phyloP scores from a whole-genome alignment of 164 flowering plant genomes.

The Umbilicus rupestris region DNA sequence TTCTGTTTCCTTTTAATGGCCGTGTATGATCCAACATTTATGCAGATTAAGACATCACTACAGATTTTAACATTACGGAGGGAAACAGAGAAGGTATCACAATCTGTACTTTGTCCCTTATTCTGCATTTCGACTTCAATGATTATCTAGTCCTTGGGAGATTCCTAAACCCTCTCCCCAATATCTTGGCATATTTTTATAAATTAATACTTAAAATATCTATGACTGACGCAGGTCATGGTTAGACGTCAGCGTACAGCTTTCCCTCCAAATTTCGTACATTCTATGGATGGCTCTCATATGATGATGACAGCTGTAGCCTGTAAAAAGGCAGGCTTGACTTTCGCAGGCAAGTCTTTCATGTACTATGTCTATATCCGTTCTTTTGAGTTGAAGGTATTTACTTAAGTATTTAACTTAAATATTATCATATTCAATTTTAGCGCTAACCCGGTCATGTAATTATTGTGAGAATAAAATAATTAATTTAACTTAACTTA shows the following conservation, averaged over 20 bases:
- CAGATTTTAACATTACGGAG: conserved; percentile 56
- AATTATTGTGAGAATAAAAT: too few relatives aligned
- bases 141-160: background rate
- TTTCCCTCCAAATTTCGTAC: conserved; percentile 96
- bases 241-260: conserved; percentile 83
- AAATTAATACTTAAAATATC: background rate
- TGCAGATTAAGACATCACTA: conserved; percentile 82
- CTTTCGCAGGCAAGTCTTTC: conserved; percentile 66
- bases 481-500: too few relatives aligned
- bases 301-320: conserved; percentile 99
- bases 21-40: conserved; percentile 5
- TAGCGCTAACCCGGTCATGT: too few relatives aligned
- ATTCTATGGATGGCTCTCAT: conserved; percentile 96
- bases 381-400: too few relatives aligned
- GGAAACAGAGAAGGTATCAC: conserved; percentile 73
- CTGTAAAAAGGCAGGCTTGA: conserved; percentile 78
- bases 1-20: background rate
- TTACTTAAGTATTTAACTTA: too few relatives aligned
- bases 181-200: background rate
- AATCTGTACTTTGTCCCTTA: background rate
- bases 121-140: background rate
- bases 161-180: background rate
- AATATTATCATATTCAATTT: too few relatives aligned
- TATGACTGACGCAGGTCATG: conserved; percentile 41
- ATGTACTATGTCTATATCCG: background rate